phyloP scores from a whole-genome alignment of 805 yeast genomes.

The Wickerhamiella azyma region DNA sequence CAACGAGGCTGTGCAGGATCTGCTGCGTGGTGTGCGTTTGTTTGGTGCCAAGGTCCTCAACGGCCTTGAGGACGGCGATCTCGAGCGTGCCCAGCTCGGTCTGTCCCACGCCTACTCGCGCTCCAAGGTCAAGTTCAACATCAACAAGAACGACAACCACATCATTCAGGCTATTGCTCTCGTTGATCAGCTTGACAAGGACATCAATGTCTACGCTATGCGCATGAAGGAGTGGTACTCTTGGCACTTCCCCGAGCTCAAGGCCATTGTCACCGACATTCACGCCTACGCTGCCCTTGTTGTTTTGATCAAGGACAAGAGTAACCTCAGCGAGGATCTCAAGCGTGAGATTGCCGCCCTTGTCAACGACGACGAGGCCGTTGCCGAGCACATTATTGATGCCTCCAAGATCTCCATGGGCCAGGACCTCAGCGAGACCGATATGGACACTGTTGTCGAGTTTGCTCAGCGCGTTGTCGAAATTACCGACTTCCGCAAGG shows the following conservation, averaged over 20 bases:
- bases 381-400: slow-evolving; percentile 82
- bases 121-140: slow-evolving; percentile 97
- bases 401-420: slow-evolving; percentile 98
- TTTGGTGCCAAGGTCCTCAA: slow-evolving; percentile 81
- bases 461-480: slow-evolving; percentile 92
- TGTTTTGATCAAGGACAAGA: slow-evolving; percentile 73
- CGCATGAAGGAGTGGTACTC: slow-evolving; percentile 97
- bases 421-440: slow-evolving; percentile 90
- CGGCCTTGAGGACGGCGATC: slow-evolving; percentile 85
- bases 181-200: slow-evolving; percentile 95
- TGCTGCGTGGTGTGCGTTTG: slow-evolving; percentile 86
- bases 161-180: slow-evolving; percentile 97
- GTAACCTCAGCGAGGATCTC: slow-evolving; percentile 38
- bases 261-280: slow-evolving; percentile 82
- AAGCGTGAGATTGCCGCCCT: slow-evolving; percentile 86
- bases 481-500: slow-evolving; percentile 78
- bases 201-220: slow-evolving; percentile 93
- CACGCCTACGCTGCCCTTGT: slow-evolving; percentile 74
- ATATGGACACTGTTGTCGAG: slow-evolving; percentile 78
- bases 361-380: slow-evolving; percentile 80
- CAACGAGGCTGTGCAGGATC: slow-evolving; percentile 85
- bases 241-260: slow-evolving; percentile 97
- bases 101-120: slow-evolving; percentile 98
- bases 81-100: slow-evolving; percentile 97
- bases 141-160: slow-evolving; percentile 97